Evolutionary conservation across 345 rosid genomes (phyloP).

Genomic region (Lepidium didymum): DNA sequence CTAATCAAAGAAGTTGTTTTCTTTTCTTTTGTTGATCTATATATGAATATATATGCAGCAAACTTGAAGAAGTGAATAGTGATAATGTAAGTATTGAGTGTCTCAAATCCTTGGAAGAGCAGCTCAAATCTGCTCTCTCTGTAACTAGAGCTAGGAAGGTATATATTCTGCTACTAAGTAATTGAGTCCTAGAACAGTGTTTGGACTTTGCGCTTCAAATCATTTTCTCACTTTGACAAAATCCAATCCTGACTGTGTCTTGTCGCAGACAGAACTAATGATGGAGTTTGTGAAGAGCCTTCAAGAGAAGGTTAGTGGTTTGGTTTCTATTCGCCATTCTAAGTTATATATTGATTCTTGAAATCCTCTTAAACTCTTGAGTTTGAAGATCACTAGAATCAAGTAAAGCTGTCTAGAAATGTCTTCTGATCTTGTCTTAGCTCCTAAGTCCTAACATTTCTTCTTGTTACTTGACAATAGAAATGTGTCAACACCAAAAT

Average conservation of each 20-base stretch:
- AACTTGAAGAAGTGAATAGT: neutral
- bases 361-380: neutral
- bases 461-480: neutral
- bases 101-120: conserved; percentile 10
- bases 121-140: conserved; percentile 17
- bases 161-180: neutral
- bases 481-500: too few relatives aligned
- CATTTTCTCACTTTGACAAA: neutral
- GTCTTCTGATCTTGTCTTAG: neutral
- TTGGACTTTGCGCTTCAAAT: neutral
- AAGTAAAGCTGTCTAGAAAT: neutral
- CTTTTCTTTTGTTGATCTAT: neutral
- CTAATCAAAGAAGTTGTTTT: neutral
- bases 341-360: neutral
- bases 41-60: conserved; percentile 10
- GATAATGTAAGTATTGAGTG: conserved; percentile 3
- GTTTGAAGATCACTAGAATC: neutral
- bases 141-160: conserved; percentile 26
- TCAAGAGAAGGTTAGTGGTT: conserved; percentile 17
- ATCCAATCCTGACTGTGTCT: too few relatives aligned
- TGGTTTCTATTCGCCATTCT: neutral
- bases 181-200: neutral
- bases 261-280: conserved; percentile 14
- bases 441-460: neutral
- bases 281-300: neutral